These are phyloP conservation scores for Cotoneaster glaucophyllus DNA, from an alignment of 306 rosid species.

Conservation along the genomic window DNA sequence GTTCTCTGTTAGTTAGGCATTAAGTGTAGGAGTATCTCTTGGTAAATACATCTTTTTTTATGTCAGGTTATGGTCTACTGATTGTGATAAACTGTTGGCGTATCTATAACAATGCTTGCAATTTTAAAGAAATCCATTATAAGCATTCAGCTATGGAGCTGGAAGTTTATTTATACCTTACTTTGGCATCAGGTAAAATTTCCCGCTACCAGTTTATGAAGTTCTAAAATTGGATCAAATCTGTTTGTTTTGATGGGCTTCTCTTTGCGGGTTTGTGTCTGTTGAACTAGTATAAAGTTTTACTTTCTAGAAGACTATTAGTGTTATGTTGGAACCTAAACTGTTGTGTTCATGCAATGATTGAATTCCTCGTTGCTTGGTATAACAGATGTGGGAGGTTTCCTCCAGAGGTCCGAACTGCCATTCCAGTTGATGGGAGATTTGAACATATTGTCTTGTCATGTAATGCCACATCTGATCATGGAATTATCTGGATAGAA, in stretches of 20 bases:
- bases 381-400: conserved; percentile 86
- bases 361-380: conserved; percentile 20
- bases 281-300: neutral
- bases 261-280: neutral
- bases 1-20: neutral
- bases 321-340: neutral
- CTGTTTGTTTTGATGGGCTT: neutral
- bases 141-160: neutral
- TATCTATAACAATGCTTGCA: neutral
- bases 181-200: neutral
- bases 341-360: neutral
- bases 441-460: conserved; percentile 97
- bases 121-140: neutral
- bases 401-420: conserved; percentile 96
- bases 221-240: neutral
- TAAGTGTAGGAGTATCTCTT: neutral
- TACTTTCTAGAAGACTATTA: neutral
- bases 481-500: conserved; percentile 84
- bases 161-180: neutral
- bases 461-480: conserved; percentile 81
- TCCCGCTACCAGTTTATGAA: neutral
- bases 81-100: neutral
- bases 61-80: neutral
- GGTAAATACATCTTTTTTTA: neutral
- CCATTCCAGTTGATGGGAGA: conserved; percentile 99